Conservation (phyloP, 257 asterid species). For the Nyctanthes arbortristis region DNA sequence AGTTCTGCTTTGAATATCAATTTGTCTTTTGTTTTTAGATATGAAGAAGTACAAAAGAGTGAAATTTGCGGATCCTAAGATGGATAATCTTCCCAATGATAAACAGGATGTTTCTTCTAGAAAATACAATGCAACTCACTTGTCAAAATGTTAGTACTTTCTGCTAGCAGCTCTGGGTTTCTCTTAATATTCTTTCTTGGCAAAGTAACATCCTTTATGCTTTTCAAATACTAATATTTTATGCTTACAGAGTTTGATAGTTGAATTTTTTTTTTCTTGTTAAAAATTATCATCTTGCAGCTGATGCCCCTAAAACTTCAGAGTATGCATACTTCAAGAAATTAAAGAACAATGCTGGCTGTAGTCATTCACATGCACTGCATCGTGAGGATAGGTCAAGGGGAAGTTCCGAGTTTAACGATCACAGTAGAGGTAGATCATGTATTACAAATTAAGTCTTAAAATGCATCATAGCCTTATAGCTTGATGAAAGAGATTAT, state of each 20-base stretch:
- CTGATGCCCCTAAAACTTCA: constrained; percentile 72
- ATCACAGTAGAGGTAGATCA: constrained; percentile 42
- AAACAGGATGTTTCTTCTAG: constrained; percentile 25
- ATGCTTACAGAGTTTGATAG: not conserved
- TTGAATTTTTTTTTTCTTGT: not conserved
- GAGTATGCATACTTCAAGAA: constrained; percentile 79
- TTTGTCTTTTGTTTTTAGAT: constrained; percentile 27
- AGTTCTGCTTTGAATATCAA: not conserved
- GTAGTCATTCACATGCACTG: constrained; percentile 26
- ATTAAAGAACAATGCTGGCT: constrained; percentile 40
- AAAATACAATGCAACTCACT: constrained; percentile 32
- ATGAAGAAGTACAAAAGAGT: constrained; percentile 51
- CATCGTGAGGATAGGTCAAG: constrained; percentile 29
- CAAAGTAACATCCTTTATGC: constrained; percentile 2
- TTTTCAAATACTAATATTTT: not conserved
- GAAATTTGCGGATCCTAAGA: constrained; percentile 38
- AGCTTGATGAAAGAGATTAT: not conserved
- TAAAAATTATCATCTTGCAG: constrained; percentile 34
- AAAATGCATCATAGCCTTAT: constrained; percentile 1
- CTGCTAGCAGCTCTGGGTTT: constrained; percentile 17
- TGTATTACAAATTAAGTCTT: not conserved
- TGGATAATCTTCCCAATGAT: constrained; percentile 29
- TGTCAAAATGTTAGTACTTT: constrained; percentile 40
- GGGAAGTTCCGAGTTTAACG: constrained; percentile 25
- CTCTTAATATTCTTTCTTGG: constrained; percentile 8